phyloP scores from a whole-genome alignment of 495 filamentous ascomycete species.

The Aspergillus taichungensis region DNA sequence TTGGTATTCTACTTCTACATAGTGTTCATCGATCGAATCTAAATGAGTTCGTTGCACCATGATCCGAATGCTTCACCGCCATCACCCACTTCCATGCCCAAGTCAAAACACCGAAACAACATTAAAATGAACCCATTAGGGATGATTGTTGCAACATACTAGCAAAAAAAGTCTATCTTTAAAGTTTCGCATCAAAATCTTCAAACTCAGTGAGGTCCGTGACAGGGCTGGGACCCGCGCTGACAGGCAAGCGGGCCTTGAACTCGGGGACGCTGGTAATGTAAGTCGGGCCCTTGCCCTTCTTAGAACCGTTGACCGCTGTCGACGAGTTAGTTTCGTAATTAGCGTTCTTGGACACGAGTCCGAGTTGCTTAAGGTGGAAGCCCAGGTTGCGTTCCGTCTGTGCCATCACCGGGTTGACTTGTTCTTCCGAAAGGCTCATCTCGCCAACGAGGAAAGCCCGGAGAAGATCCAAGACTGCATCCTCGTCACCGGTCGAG shows the following conservation, averaged over 20 bases:
- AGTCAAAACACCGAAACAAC: not conserved
- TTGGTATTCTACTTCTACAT: too few species aligned
- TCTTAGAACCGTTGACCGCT: conserved; percentile 26
- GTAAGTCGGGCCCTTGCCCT: conserved; percentile 24
- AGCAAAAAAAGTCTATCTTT: conserved; percentile 7
- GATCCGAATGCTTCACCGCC: too few species aligned
- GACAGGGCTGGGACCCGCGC: conserved; percentile 60
- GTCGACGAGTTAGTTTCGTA: conserved; percentile 8
- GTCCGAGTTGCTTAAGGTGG: conserved; percentile 32
- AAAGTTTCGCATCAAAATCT: conserved; percentile 71
- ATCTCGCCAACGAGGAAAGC: conserved; percentile 43
- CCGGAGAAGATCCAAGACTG: conserved; percentile 35
- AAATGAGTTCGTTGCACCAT: too few species aligned
- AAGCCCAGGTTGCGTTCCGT: conserved; percentile 33
- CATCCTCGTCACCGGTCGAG: conserved; percentile 28
- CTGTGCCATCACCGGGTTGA: conserved; percentile 35
- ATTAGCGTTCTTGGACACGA: conserved; percentile 21
- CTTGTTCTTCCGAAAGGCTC: conserved; percentile 33
- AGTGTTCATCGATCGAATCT: too few species aligned
- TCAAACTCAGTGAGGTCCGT: conserved; percentile 72
- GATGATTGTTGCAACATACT: too few species aligned
- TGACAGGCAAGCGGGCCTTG: conserved; percentile 63
- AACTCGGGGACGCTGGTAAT: conserved; percentile 70
- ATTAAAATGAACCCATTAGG: not conserved
- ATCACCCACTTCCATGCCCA: not conserved